Evolutionary conservation across 2,329 filamentous ascomycete species (phyloP).

Genomic region (Neofusicoccum cordaticola): DNA sequence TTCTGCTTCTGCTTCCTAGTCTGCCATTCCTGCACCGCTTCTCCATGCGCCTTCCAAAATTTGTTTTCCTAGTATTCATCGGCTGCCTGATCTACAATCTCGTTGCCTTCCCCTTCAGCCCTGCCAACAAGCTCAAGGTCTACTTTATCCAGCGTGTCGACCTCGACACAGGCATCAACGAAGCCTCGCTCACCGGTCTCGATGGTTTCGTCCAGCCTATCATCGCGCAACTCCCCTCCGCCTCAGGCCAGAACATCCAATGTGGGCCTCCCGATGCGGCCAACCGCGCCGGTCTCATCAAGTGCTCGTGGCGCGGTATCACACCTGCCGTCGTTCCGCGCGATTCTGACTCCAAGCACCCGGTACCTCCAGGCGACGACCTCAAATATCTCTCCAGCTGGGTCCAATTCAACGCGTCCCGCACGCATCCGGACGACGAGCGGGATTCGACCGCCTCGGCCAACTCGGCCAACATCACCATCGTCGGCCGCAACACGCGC

Average conservation of each 20-base stretch:
- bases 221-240: slow-evolving; percentile 67
- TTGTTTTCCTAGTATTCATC: slow-evolving; percentile 69
- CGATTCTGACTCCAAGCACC: neutral
- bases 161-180: slow-evolving; percentile 66
- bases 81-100: slow-evolving; percentile 84
- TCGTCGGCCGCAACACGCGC: slow-evolving; percentile 73
- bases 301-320: slow-evolving; percentile 71
- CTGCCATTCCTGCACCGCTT: slow-evolving; percentile 85
- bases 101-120: slow-evolving; percentile 81
- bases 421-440: slow-evolving; percentile 17
- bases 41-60: slow-evolving; percentile 75
- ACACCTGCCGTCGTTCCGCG: slow-evolving; percentile 60
- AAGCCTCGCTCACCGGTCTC: slow-evolving; percentile 52
- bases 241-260: slow-evolving; percentile 55
- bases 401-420: slow-evolving; percentile 63
- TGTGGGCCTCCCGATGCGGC: slow-evolving; percentile 41
- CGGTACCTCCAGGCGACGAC: slow-evolving; percentile 41
- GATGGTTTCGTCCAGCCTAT: slow-evolving; percentile 50
- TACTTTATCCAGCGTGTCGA: slow-evolving; percentile 83
- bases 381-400: slow-evolving; percentile 49
- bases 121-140: slow-evolving; percentile 75
- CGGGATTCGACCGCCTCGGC: slow-evolving; percentile 15
- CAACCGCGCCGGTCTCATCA: slow-evolving; percentile 52
- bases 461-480: slow-evolving; percentile 58
- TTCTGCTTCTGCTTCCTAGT: slow-evolving; percentile 71